These are phyloP conservation scores for Thraustochytrium sp. DNA, from an alignment of 352 stramenopile species.

Conservation along the genomic window DNA sequence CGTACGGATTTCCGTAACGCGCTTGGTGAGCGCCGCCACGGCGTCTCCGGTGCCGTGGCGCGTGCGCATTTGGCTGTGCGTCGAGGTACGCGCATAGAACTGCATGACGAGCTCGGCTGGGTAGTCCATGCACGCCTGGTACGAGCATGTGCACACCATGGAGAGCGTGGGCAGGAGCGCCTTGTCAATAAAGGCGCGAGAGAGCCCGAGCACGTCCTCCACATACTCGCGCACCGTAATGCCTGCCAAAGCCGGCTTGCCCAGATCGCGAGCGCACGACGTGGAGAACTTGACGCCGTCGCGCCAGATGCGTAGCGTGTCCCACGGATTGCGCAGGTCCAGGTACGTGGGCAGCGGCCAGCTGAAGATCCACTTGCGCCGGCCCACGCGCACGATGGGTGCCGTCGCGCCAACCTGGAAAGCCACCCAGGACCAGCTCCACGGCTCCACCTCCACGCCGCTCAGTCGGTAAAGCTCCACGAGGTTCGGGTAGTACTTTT, in stretches of 20 bases:
- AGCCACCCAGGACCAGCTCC: conserved; percentile 41
- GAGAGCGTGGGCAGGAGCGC: conserved; percentile 36
- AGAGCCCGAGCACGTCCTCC: background rate
- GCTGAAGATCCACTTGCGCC: background rate
- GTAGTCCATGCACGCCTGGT: conserved; percentile 46
- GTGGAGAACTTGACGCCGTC: conserved; percentile 18
- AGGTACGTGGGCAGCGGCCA: conserved; percentile 26
- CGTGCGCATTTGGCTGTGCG: conserved; percentile 45
- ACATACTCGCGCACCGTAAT: conserved; percentile 16
- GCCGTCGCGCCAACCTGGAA: background rate
- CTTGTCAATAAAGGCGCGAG: background rate
- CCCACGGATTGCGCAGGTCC: background rate
- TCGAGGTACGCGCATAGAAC: conserved; percentile 44
- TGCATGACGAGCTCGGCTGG: conserved; percentile 45
- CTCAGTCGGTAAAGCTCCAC: conserved; percentile 30
- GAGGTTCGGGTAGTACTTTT: conserved; percentile 33
- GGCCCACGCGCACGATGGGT: background rate
- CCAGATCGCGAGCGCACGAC: background rate
- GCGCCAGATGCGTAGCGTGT: background rate
- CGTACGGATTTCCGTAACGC: conserved; percentile 3
- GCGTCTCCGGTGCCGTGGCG: conserved; percentile 41
- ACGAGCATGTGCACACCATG: conserved; percentile 48
- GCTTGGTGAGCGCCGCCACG: background rate
- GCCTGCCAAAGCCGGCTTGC: background rate
- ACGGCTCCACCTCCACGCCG: conserved; percentile 33